Evolutionary conservation across 2,329 filamentous ascomycete genomes (phyloP).

Genomic region (Aphanocladium album): DNA sequence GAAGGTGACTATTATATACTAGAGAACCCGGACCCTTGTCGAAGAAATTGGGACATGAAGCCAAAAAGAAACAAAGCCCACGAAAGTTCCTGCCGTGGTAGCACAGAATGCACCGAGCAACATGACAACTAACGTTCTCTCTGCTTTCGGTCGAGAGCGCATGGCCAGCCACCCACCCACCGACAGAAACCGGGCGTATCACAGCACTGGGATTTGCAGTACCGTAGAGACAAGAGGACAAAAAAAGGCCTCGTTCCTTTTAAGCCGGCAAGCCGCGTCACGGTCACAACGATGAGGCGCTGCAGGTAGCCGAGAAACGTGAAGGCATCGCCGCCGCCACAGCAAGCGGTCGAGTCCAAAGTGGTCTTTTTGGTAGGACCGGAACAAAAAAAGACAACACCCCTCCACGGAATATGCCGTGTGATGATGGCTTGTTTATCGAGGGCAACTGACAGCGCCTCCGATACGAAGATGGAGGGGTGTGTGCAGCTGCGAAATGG

Average conservation of each 20-base stretch:
- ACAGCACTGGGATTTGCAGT: not conserved
- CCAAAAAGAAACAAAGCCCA: not conserved
- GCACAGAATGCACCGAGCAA: not conserved
- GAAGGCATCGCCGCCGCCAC: not conserved
- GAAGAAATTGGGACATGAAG: not conserved
- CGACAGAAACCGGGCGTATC: not conserved
- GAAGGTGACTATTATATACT: not conserved
- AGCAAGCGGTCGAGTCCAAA: not conserved
- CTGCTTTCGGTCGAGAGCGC: not conserved
- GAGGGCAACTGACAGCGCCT: not conserved
- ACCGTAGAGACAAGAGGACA: not conserved
- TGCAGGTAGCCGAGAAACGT: not conserved
- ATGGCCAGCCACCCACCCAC: not conserved
- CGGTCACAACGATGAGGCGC: not conserved
- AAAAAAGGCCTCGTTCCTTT: too few relatives aligned
- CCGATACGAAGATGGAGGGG: not conserved
- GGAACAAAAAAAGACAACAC: not conserved
- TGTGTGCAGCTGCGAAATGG: too few relatives aligned
- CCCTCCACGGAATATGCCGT: not conserved
- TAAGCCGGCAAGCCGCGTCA: not conserved
- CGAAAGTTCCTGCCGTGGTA: not conserved
- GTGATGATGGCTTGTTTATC: not conserved
- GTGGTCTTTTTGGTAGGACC: not conserved
- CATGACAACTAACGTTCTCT: conserved; percentile 8
- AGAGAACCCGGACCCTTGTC: not conserved